These are phyloP conservation scores for Crithidia sp. DNA, from an alignment of 208 protist species.

Conservation along the genomic window DNA sequence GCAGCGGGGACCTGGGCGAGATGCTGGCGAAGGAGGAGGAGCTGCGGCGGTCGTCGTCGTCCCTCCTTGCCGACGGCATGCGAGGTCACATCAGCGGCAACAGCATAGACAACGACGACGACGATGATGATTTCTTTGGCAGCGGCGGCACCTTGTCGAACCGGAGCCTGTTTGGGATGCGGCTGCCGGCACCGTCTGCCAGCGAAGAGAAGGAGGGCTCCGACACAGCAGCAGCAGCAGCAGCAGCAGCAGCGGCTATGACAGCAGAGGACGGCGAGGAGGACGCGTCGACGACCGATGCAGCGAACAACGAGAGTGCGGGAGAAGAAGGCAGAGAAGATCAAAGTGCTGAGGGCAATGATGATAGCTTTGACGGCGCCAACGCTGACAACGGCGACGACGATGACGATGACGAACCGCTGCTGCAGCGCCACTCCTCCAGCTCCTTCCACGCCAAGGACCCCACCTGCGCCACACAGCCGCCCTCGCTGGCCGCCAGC, in stretches of 20 bases:
- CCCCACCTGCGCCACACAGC: slow-evolving; percentile 19
- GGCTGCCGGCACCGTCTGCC: neutral
- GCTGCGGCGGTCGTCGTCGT: slow-evolving; percentile 35
- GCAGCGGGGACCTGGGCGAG: slow-evolving; percentile 68
- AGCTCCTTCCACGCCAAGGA: slow-evolving; percentile 28
- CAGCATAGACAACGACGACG: slow-evolving; percentile 22
- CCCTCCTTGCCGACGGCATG: slow-evolving; percentile 19
- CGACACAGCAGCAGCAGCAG: neutral
- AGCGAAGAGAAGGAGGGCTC: neutral
- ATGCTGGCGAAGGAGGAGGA: slow-evolving; percentile 67
- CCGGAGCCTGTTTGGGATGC: slow-evolving; percentile 28
- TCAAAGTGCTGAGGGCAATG: too few relatives aligned
- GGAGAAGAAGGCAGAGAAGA: too few relatives aligned
- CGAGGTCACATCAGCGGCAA: neutral
- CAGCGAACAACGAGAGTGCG: too few relatives aligned
- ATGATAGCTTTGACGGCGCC: too few relatives aligned
- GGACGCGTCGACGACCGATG: neutral
- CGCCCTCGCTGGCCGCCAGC: slow-evolving; percentile 31
- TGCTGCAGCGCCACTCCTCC: slow-evolving; percentile 9
- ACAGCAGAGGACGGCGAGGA: neutral
- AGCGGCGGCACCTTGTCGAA: slow-evolving; percentile 19
- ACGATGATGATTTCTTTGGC: slow-evolving; percentile 26
- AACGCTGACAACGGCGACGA: neutral
- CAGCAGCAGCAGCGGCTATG: neutral
- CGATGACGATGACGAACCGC: neutral